Evolutionary conservation across 306 rosid genomes (phyloP).

Genomic region (Cicer pinnatifidum): DNA sequence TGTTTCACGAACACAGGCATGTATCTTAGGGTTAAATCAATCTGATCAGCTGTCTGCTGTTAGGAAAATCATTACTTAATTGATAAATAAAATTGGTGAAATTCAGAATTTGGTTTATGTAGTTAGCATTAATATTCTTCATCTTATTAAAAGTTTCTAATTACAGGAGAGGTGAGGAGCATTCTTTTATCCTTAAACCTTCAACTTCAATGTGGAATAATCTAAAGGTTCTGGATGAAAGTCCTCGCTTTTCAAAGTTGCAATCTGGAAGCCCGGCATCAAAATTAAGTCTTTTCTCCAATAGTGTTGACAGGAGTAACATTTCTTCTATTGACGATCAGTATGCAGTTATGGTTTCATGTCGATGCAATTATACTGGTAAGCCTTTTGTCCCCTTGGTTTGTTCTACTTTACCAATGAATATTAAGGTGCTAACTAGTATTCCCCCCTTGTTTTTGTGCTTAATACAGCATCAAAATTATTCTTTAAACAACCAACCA

Average conservation of each 20-base stretch:
- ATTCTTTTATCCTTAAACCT: conserved; percentile 94
- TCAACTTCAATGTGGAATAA: conserved; percentile 73
- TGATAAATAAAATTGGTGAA: conserved; percentile 15
- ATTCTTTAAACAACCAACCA: conserved; percentile 90
- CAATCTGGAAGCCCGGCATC: conserved; percentile 60
- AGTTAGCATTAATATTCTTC: conserved; percentile 40
- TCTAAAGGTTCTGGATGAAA: conserved; percentile 67
- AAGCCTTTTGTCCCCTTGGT: conserved; percentile 22
- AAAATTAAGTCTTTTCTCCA: conserved; percentile 51
- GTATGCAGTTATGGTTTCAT: conserved; percentile 92
- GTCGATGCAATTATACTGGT: conserved; percentile 94
- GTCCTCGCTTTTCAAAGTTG: conserved; percentile 53
- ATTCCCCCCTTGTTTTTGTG: conserved; percentile 31
- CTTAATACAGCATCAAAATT: conserved; percentile 70
- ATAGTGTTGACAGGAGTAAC: conserved; percentile 56
- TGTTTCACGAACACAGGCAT: background rate
- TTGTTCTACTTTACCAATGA: conserved; percentile 42
- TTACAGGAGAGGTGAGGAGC: conserved; percentile 97
- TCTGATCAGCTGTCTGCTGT: conserved; percentile 38
- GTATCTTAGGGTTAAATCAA: conserved; percentile 3
- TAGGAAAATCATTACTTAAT: background rate
- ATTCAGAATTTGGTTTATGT: conserved; percentile 10
- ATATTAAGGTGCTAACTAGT: conserved; percentile 35
- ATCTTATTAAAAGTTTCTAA: conserved; percentile 47
- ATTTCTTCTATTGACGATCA: conserved; percentile 56